phyloP scores from a whole-genome alignment of 1,139 yeast genomes.

The Eremothecium gossypii region DNA sequence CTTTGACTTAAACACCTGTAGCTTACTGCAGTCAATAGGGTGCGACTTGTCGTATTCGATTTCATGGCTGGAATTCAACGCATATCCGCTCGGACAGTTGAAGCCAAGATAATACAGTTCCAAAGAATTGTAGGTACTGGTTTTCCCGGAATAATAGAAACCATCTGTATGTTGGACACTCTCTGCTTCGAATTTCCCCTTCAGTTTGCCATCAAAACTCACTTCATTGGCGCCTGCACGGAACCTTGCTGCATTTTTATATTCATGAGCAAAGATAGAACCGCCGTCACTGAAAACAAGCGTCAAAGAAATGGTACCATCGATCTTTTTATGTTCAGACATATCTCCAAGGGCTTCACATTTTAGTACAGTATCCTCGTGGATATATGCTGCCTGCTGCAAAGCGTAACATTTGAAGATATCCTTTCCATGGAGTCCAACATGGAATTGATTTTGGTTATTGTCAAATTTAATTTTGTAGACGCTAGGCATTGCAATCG shows the following conservation, averaged over 20 bases:
- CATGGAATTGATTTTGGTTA: slow-evolving; percentile 11
- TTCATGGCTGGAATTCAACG: slow-evolving; percentile 22
- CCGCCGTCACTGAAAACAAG: slow-evolving; percentile 31
- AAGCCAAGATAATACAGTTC: slow-evolving; percentile 30
- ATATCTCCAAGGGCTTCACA: slow-evolving; percentile 24
- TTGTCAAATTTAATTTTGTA: slow-evolving; percentile 30
- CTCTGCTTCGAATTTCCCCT: slow-evolving; percentile 24
- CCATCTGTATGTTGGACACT: slow-evolving; percentile 13
- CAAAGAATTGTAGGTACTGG: slow-evolving; percentile 26
- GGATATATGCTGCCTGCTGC: slow-evolving; percentile 30
- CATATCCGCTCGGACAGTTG: slow-evolving; percentile 26
- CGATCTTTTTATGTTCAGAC: slow-evolving; percentile 14
- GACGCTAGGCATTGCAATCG: slow-evolving; percentile 24
- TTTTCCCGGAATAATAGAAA: slow-evolving; percentile 22
- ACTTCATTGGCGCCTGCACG: slow-evolving; percentile 20
- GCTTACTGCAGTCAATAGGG: slow-evolving; percentile 24
- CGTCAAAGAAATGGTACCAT: slow-evolving; percentile 26
- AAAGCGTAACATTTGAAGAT: slow-evolving; percentile 27
- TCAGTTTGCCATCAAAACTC: slow-evolving; percentile 15
- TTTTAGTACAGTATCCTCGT: slow-evolving; percentile 21
- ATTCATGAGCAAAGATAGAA: slow-evolving; percentile 23
- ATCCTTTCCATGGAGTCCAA: slow-evolving; percentile 17
- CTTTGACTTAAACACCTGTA: slow-evolving; percentile 22
- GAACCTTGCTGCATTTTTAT: slow-evolving; percentile 25
- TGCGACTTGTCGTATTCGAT: slow-evolving; percentile 22